Percentiles rank a stretch among this genome's conserved stretches.
Evolutionary conservation across 2,329 filamentous ascomycete genomes (phyloP).

Genomic region (Epicoccum nigrum): DNA sequence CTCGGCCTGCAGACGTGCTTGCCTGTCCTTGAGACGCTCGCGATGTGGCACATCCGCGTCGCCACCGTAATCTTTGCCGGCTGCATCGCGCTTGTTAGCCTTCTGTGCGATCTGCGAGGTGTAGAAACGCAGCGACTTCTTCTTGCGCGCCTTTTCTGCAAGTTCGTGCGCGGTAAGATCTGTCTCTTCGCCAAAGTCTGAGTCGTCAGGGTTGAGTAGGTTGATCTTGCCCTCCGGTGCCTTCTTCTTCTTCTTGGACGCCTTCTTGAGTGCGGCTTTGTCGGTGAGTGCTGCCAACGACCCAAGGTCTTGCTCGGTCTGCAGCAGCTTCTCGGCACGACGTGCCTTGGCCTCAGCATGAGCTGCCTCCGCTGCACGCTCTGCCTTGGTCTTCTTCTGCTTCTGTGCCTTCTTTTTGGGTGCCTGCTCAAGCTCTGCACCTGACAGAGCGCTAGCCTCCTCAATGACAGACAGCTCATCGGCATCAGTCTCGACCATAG

Average conservation of each 20-base stretch:
- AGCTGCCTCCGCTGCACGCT: constrained; percentile 59
- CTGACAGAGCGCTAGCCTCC: constrained; percentile 39
- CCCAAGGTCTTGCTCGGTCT: constrained; percentile 73
- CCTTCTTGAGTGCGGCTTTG: constrained; percentile 55
- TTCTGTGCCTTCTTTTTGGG: constrained; percentile 42
- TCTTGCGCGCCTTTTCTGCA: constrained; percentile 85
- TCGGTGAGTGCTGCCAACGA: constrained; percentile 70
- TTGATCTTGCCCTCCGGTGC: constrained; percentile 35
- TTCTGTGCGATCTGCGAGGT: constrained; percentile 97
- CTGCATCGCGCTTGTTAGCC: constrained; percentile 79
- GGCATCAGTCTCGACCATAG: constrained; percentile 44
- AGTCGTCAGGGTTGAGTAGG: constrained; percentile 65
- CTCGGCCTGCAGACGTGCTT: constrained; percentile 84
- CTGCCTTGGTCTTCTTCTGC: constrained; percentile 54
- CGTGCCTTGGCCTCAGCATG: constrained; percentile 61
- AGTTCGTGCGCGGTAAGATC: constrained; percentile 76
- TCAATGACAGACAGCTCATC: constrained; percentile 46
- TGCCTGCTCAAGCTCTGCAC: constrained; percentile 44
- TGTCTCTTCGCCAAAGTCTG: constrained; percentile 93
- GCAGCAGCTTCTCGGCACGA: constrained; percentile 59
- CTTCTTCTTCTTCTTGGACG: constrained; percentile 51
- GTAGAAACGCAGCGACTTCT: constrained; percentile 95
- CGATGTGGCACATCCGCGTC: constrained; percentile 86
- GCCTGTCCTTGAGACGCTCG: constrained; percentile 84
- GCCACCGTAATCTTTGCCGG: constrained; percentile 75